These are phyloP conservation scores for Chlorella sp. DNA, from an alignment of 139 green algal species.

Conservation along the genomic window DNA sequence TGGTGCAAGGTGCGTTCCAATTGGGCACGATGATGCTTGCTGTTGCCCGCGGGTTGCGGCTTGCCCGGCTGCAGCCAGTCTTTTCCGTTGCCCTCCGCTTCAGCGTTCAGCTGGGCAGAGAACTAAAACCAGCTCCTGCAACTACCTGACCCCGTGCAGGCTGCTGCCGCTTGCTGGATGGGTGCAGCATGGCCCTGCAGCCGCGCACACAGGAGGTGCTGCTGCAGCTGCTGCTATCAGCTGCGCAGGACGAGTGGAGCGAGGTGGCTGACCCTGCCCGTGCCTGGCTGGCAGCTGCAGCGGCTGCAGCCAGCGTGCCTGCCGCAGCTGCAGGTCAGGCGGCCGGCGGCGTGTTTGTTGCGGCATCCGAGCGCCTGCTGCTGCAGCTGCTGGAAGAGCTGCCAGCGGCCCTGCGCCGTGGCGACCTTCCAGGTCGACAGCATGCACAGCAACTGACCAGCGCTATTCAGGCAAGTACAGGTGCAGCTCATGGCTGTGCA, in stretches of 20 bases:
- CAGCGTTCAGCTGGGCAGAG: no score
- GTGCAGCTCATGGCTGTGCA: not conserved
- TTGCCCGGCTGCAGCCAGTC: not conserved
- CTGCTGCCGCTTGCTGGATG: constrained; percentile 51
- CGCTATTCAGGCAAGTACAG: constrained; percentile 42
- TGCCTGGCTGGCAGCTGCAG: constrained; percentile 40
- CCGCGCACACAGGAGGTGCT: constrained; percentile 39
- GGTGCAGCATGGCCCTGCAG: constrained; percentile 43
- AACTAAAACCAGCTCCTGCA: not conserved
- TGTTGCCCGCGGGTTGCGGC: not conserved
- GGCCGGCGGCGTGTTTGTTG: not conserved
- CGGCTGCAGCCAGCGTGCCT: constrained; percentile 58
- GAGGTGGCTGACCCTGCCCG: constrained; percentile 46
- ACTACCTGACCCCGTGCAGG: constrained; percentile 20
- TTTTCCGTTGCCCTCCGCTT: not conserved
- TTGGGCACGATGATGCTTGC: not conserved
- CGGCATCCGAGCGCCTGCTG: constrained; percentile 32
- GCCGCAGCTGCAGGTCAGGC: constrained; percentile 46
- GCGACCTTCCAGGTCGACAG: constrained; percentile 48
- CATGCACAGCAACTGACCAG: constrained; percentile 57
- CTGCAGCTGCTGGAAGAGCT: constrained; percentile 45
- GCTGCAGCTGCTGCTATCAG: constrained; percentile 59
- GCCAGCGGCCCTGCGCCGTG: constrained; percentile 36
- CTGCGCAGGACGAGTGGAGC: constrained; percentile 74
- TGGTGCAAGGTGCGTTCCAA: constrained; percentile 36